Evolutionary conservation across 2,329 filamentous ascomycete genomes (phyloP), one percentile per base, ranked within the genome.

Genomic region (Fusarium succisae): DNA sequence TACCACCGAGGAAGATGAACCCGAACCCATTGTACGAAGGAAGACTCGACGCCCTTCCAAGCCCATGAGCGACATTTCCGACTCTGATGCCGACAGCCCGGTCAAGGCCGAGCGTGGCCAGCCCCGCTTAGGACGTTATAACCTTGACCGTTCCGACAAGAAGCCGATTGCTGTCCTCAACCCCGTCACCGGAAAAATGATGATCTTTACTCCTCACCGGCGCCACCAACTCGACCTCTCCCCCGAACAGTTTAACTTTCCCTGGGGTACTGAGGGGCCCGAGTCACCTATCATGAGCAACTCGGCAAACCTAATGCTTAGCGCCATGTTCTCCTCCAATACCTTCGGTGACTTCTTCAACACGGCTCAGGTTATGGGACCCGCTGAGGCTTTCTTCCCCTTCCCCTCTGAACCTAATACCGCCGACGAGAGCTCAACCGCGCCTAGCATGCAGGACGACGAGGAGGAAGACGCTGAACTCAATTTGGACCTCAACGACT

Each of bases 251-350:
- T 89, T 89, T 78, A 85, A 88, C 63, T 79, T 88, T 62, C 81
- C 86, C 24, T 86, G 85, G 78, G 77, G 84, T n/a, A 78, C 81
- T 55, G 79, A 84, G 62, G 77, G 83, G 43, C 81, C 86, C 61
- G 79, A 84, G 8, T 86, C 86, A 1, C 90, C 91, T 22, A 90
- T 93, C 78, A 83, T 92, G 69, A 90, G 87, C 79, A 91, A 92
- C 67, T 89, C 91, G 24, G 91, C 91, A 63, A 93, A 94, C 67
- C 87, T 95, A 73, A 95, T 95, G 93, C 91, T 95, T 84, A 92
- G 91, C 55, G 92, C 91, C 76, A 91, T 94, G 83, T 87, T 91
- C 62, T 88, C 87, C 4, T 85, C 85, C 63, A 87, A 87, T 70
- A 86, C 87, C 1, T 88, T 89, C 74, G 87, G 86, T 47, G 87